A percentile compares a stretch with the other conserved stretches of the same genome.
Evolutionary conservation across 352 stramenopile genomes (phyloP).

Genomic region (Globisporangium nodosum): DNA sequence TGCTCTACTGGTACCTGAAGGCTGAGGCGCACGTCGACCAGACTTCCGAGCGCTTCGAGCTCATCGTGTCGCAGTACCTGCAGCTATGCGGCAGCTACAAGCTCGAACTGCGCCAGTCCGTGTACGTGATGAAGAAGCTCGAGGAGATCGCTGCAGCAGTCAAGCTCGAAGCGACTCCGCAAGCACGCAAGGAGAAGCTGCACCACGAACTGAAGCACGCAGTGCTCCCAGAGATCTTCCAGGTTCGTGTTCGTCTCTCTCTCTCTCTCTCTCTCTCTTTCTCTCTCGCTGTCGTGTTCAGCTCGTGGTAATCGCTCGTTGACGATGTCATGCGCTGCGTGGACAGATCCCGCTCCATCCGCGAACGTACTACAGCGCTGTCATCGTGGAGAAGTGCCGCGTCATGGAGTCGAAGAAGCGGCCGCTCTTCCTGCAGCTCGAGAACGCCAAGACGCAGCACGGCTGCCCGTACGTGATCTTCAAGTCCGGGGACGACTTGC

Average conservation of each 20-base stretch:
- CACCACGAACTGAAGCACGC: conserved; percentile 43
- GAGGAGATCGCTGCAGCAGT: conserved; percentile 66
- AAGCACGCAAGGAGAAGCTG: conserved; percentile 43
- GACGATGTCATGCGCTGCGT: background rate
- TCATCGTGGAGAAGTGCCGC: conserved; percentile 79
- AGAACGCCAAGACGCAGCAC: conserved; percentile 61
- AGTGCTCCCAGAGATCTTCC: conserved; percentile 81
- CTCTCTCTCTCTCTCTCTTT: background rate
- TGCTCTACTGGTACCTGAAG: conserved; percentile 79
- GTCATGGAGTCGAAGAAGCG: conserved; percentile 95
- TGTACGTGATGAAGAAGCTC: conserved; percentile 91
- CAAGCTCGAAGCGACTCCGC: conserved; percentile 40
- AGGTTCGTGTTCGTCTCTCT: conserved; percentile 17
- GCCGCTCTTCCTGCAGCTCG: conserved; percentile 85
- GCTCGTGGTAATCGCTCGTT: background rate
- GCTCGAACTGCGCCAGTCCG: conserved; percentile 85
- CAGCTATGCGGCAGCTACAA: conserved; percentile 86
- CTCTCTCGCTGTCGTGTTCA: background rate
- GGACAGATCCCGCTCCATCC: conserved; percentile 76
- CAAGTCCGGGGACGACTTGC: conserved; percentile 91
- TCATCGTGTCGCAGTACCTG: conserved; percentile 78
- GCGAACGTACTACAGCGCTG: conserved; percentile 63
- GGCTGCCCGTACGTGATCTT: conserved; percentile 81
- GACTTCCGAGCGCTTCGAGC: conserved; percentile 55
- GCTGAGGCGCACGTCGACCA: conserved; percentile 63